Evolutionary conservation across 345 rosid genomes (phyloP).

Genomic region (Clausena lansium): DNA sequence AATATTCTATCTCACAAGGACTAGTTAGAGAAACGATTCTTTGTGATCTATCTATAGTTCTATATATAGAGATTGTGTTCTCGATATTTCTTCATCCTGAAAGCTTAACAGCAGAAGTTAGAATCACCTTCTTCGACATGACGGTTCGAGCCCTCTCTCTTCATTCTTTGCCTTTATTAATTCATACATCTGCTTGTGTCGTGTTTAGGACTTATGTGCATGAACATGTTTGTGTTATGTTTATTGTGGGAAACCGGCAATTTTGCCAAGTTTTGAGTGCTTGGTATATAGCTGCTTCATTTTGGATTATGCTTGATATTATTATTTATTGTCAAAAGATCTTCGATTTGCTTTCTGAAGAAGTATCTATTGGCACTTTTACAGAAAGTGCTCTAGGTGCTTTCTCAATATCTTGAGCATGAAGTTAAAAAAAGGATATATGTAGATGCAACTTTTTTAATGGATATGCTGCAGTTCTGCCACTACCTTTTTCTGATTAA

Average conservation of each 20-base stretch:
- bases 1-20: conserved; percentile 9
- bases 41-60: neutral
- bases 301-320: neutral
- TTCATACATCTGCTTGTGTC: neutral
- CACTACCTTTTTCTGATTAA: no score
- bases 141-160: conserved; percentile 14
- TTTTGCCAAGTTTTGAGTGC: neutral
- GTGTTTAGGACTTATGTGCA: neutral
- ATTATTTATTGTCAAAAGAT: no score
- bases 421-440: no score
- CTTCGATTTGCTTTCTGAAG: neutral
- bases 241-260: neutral
- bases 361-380: neutral
- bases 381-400: neutral
- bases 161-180: neutral
- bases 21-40: neutral
- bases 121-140: neutral
- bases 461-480: neutral
- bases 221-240: neutral
- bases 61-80: neutral
- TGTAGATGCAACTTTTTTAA: neutral
- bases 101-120: neutral
- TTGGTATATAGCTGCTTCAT: neutral
- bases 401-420: no score
- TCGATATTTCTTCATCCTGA: neutral